Evolutionary conservation across 106 monocot species (phyloP).

Genomic region (Allium fistulosum): DNA sequence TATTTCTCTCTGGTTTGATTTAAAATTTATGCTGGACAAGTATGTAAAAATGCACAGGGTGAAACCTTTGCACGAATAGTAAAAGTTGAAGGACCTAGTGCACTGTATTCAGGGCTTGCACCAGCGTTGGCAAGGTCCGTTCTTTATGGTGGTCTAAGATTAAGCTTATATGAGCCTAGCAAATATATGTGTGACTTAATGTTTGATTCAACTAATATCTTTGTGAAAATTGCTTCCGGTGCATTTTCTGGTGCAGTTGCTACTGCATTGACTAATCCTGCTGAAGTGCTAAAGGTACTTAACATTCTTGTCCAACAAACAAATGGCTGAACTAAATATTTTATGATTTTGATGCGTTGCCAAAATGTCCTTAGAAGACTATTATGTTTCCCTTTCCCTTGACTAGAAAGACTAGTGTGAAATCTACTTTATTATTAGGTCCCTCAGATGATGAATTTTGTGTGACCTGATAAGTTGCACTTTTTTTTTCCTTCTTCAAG

Average conservation of each 20-base stretch:
- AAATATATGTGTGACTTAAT: slow-evolving; percentile 50
- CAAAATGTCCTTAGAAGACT: no score
- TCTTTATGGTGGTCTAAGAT: slow-evolving; percentile 84
- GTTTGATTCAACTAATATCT: slow-evolving; percentile 76
- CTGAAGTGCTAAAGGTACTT: slow-evolving; percentile 78
- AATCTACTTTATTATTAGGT: no score
- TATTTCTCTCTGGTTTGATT: slow-evolving; percentile 2
- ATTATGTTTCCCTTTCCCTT: no score
- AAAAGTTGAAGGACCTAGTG: slow-evolving; percentile 59
- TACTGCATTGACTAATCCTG: slow-evolving; percentile 84
- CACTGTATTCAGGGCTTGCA: slow-evolving; percentile 68
- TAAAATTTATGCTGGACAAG: slow-evolving; percentile 3
- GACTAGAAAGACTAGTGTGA: no score
- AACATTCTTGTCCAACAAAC: no score
- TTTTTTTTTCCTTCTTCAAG: no score
- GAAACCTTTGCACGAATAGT: slow-evolving; percentile 41
- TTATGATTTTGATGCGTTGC: no score
- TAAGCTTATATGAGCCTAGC: slow-evolving; percentile 91
- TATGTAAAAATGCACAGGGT: slow-evolving; percentile 34
- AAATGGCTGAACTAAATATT: no score
- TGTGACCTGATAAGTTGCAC: no score
- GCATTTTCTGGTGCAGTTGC: slow-evolving; percentile 82
- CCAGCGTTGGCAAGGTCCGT: slow-evolving; percentile 82
- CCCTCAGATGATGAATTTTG: no score
- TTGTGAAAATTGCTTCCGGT: slow-evolving; percentile 83